These are phyloP conservation scores for Suhomyces atakaporum DNA, from an alignment of 1,139 yeast genomes.

Conservation along the genomic window DNA sequence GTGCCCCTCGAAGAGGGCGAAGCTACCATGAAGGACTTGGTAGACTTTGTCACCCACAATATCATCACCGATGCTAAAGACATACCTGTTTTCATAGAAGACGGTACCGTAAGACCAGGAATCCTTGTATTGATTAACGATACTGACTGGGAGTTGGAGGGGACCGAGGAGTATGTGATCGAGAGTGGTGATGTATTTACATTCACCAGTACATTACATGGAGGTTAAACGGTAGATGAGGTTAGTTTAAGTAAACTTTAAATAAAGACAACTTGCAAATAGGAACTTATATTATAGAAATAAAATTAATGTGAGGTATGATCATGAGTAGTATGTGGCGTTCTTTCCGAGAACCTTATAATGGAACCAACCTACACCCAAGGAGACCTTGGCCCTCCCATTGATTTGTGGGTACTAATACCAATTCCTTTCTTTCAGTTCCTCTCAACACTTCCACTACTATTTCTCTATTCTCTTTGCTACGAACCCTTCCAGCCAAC, in stretches of 20 bases:
- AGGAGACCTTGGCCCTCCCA: constrained; percentile 77
- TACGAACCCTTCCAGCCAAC: constrained; percentile 36
- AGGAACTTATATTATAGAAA: too few species aligned
- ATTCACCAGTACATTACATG: constrained; percentile 92
- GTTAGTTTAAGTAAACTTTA: too few species aligned
- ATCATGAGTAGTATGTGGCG: too few species aligned
- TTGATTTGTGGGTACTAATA: constrained; percentile 49
- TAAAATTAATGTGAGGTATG: too few species aligned
- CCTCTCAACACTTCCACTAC: constrained; percentile 39
- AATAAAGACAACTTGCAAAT: too few species aligned
- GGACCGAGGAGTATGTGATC: constrained; percentile 75
- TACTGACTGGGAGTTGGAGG: constrained; percentile 96
- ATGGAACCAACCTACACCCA: constrained; percentile 66
- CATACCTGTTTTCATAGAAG: constrained; percentile 75
- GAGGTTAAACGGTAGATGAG: constrained; percentile 70
- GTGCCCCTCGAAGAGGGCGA: constrained; percentile 45
- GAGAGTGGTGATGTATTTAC: constrained; percentile 78
- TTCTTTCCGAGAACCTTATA: constrained; percentile 28
- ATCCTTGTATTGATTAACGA: constrained; percentile 89
- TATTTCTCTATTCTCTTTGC: constrained; percentile 29
- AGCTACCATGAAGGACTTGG: constrained; percentile 57
- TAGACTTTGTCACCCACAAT: constrained; percentile 53
- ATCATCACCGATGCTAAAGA: constrained; percentile 65
- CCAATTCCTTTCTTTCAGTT: constrained; percentile 23
- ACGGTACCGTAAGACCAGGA: constrained; percentile 84